A percentile compares a stretch with the other conserved stretches of the same genome.
phyloP scores from a whole-genome alignment of 2,329 filamentous ascomycete genomes.

The Macrophomina tecta region DNA sequence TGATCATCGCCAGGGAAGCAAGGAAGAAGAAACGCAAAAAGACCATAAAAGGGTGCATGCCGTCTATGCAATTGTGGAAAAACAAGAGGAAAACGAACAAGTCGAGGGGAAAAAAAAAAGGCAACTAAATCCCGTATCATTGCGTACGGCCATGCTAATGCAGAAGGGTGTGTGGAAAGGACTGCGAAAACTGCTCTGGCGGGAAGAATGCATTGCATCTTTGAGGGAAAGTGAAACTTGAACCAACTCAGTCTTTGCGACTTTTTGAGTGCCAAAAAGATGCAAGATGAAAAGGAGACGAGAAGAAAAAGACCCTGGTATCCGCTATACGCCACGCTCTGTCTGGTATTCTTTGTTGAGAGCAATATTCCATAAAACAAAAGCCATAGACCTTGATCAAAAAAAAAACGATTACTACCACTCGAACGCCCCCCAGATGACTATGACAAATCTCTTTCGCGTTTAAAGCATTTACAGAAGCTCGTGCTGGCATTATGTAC shows the following conservation, averaged over 20 bases:
- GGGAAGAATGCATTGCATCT: constrained; percentile 7
- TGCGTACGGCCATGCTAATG: constrained; percentile 12
- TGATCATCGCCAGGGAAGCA: background rate
- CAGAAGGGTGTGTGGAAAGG: background rate
- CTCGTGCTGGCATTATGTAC: constrained; percentile 28
- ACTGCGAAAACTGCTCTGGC: background rate
- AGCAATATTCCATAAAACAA: constrained; percentile 20
- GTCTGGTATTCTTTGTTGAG: constrained; percentile 23
- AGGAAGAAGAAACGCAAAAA: background rate
- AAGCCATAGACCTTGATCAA: constrained; percentile 5
- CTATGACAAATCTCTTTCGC: constrained; percentile 26
- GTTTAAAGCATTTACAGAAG: constrained; percentile 25
- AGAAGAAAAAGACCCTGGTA: constrained; percentile 17
- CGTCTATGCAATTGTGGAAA: constrained; percentile 13
- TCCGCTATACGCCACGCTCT: constrained; percentile 21
- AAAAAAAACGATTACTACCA: constrained; percentile 16
- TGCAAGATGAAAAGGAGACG: background rate
- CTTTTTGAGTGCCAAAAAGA: constrained; percentile 20
- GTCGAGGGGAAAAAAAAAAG: background rate
- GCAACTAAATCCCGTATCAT: constrained; percentile 20
- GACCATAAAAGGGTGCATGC: background rate
- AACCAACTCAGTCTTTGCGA: constrained; percentile 5
- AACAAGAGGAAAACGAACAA: background rate
- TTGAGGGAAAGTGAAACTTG: background rate
- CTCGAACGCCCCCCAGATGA: constrained; percentile 24